Base-by-base conservation (phyloP, 2,329 filamentous ascomycete species). In the Scytalidium sp. region DNA sequence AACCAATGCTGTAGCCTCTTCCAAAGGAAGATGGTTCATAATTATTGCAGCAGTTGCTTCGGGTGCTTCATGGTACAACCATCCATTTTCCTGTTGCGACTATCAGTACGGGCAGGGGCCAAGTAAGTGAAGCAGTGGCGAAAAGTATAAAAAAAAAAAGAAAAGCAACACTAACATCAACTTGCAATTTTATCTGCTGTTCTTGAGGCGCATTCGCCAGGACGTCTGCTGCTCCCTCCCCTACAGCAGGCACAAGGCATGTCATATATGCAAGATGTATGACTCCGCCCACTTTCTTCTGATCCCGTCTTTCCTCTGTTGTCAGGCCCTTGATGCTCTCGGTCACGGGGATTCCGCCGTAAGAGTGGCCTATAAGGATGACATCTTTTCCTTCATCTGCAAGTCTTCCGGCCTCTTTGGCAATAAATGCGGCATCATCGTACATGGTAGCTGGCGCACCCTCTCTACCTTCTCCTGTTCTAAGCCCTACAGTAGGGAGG, bases 231-330 rank as follows among this genome's bases (percentile, higher is more conserved):
- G 42, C 47, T 9, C 20, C 21, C n/a, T 17, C 23, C n/a, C 56
- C 56, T 2, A 58, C 23, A 4, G 25, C 27, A 1, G 51, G 51
- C n/a, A n/a, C n/a, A n/a, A n/a, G n/a, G n/a, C n/a, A n/a, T n/a
- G n/a, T n/a, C n/a, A n/a, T n/a, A n/a, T n/a, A n/a, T n/a, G n/a
- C n/a, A n/a, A n/a, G n/a, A n/a, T n/a, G n/a, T n/a, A 67, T 53
- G 2, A 75, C 55, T 0, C 72, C 71, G 1, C 70, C 71, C 46
- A 62, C 65, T 53, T 70, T 64, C 0, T 70, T 71, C n/a, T 59
- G 49, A n/a, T 56, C 54, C 49, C 61, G 55, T 20, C 71, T 58
- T 41, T 69, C 64, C 27, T 55, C 52, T 48, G 70, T 70, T 9
- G 64, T 56, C 4, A 69, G 56, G 0, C 68, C 70, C 11, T 63